Evolutionary conservation across 2,329 filamentous ascomycete species (phyloP), one percentile per base, ranked within the genome.

Genomic region (Fusarium humuli): DNA sequence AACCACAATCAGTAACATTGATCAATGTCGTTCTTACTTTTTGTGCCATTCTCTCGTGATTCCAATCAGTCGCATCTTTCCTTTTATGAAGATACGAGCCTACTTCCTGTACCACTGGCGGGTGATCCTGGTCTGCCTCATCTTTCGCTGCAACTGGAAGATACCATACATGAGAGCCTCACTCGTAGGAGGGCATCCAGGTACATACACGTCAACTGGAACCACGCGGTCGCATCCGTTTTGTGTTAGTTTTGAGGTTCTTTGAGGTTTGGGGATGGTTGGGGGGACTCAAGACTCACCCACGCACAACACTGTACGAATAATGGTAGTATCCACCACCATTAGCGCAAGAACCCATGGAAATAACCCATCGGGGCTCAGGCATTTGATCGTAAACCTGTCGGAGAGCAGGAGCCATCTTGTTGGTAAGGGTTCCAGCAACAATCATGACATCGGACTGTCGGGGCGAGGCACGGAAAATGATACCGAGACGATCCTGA

Each of bases 381-480:
- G 94, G 93, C 94, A 97, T 97, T 85, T 97, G 94, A 81, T 97
- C 94, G 83, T 97, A 97, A 67, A 97, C 91, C 83, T 96, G 93
- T 80, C 94, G 87, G 77, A 97, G 84, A 34, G 94, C 94, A 4
- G 94, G 93, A 2, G 93, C 94, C 94, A 97, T 97, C 86, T 97
- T 97, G 86, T 97, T 97, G 74, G 93, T 97, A 67, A 97, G 87
- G 30, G 94, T 97, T 64, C 94, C 94, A 27, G 94, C 94, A 23
- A 97, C 94, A 76, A 97, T 96, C 93, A 97, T 96, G 72, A 97
- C 91, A 81, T 97, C 94, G 65, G 93, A 92, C 81, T 97, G 93
- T 70, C 93, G 91, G 3, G 93, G 93, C 16, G 92, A 95, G 62
- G 93, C 93, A 74, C 93, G 91, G 88, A 96, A 97, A 79, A 97